Conservation (phyloP, 2,329 filamentous ascomycete species). For the Colletotrichum filicis region DNA sequence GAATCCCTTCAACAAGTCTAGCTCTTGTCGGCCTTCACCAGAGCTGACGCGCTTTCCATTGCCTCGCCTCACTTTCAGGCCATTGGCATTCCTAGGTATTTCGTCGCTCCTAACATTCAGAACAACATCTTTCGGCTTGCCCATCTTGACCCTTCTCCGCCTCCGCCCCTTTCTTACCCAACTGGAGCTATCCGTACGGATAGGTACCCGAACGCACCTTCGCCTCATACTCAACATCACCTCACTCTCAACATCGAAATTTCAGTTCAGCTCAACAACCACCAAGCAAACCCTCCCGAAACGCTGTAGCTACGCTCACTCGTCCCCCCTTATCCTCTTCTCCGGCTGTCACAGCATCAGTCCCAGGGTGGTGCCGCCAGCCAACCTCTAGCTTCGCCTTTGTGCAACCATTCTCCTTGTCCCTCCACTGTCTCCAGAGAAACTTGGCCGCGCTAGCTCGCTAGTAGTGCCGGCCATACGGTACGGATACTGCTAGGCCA, state of each 20-base stretch:
- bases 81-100: neutral
- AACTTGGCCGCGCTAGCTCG: constrained; percentile 19
- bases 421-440: constrained; percentile 19
- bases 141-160: too few relatives aligned
- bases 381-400: constrained; percentile 13
- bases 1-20: constrained; percentile 19
- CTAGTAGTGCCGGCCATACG: constrained; percentile 24
- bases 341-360: neutral
- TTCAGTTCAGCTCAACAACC: neutral
- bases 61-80: neutral
- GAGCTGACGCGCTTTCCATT: neutral
- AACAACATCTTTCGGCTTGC: neutral
- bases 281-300: neutral
- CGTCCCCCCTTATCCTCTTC: neutral
- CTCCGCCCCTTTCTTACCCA: neutral
- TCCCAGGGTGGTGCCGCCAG: constrained; percentile 8
- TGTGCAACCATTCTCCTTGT: constrained; percentile 31
- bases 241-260: neutral
- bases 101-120: neutral
- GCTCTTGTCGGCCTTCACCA: constrained; percentile 1
- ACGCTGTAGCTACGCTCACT: neutral
- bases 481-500: constrained; percentile 22
- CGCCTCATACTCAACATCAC: neutral
- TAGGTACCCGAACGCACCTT: neutral
- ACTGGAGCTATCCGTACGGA: neutral